Percentiles rank a stretch among this genome's conserved stretches.
phyloP scores from a whole-genome alignment of 306 rosid species.

The Vigna angularis region DNA sequence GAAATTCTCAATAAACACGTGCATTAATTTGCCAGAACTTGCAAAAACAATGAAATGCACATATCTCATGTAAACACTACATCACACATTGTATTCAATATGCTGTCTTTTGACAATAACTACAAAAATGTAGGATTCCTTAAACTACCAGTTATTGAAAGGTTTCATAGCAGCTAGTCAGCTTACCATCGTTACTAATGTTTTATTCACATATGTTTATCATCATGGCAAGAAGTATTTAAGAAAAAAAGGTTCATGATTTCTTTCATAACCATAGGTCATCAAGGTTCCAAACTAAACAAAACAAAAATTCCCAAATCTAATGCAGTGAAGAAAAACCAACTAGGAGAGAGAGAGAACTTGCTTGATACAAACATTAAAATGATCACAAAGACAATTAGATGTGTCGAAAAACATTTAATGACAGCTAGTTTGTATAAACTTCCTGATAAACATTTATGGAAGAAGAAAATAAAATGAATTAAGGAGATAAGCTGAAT shows the following conservation, averaged over 20 bases:
- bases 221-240: slow-evolving; percentile 22
- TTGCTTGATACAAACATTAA: slow-evolving; percentile 15
- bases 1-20: background rate
- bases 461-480: background rate
- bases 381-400: slow-evolving; percentile 4
- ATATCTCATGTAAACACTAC: slow-evolving; percentile 19
- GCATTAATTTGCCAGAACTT: slow-evolving; percentile 8
- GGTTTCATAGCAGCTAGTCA: background rate
- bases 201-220: slow-evolving; percentile 14
- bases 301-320: background rate
- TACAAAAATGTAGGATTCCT: slow-evolving; percentile 13
- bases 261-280: background rate
- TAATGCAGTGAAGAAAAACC: slow-evolving; percentile 21
- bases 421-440: background rate
- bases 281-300: slow-evolving; percentile 21
- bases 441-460: background rate
- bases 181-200: background rate
- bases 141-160: background rate
- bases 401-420: slow-evolving; percentile 18
- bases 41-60: slow-evolving; percentile 26
- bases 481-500: background rate
- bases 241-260: slow-evolving; percentile 14
- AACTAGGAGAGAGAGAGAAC: slow-evolving; percentile 19
- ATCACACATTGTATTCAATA: background rate
- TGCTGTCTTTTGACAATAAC: slow-evolving; percentile 16